Evolutionary conservation across 208 protist species (phyloP).

Genomic region (Jaenimonas drosophilae): DNA sequence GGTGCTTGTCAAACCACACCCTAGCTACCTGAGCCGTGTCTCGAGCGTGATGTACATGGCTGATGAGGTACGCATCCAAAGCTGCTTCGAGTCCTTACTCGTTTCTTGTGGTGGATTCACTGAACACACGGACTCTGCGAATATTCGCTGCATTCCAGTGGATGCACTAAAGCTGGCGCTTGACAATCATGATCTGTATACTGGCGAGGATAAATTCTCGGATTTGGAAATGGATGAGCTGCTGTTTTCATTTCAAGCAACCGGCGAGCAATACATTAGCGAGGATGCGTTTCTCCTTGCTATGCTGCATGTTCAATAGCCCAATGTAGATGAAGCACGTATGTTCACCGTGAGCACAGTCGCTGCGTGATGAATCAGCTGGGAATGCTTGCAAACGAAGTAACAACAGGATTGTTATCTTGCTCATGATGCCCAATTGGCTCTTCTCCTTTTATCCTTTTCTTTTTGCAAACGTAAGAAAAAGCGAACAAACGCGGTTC

Average conservation of each 20-base stretch:
- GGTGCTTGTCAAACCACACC: conserved; percentile 5
- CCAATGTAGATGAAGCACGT: neutral
- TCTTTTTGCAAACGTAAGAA: neutral
- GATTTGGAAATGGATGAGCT: conserved; percentile 21
- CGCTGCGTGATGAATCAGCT: neutral
- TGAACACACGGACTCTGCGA: neutral
- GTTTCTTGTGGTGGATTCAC: conserved; percentile 4
- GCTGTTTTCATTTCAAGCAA: conserved; percentile 12
- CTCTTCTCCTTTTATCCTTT: neutral
- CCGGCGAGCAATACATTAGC: conserved; percentile 9
- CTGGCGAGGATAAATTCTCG: conserved; percentile 11
- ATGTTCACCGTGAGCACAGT: neutral
- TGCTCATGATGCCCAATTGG: neutral
- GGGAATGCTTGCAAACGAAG: neutral
- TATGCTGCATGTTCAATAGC: conserved; percentile 16
- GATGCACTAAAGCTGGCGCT: conserved; percentile 7
- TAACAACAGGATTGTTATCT: too few species aligned
- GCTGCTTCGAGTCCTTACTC: conserved; percentile 28
- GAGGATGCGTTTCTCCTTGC: conserved; percentile 29
- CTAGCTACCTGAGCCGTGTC: conserved; percentile 10
- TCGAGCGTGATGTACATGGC: conserved; percentile 13
- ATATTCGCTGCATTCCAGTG: conserved; percentile 8
- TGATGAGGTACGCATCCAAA: conserved; percentile 8
- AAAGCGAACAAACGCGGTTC: neutral
- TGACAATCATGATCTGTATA: conserved; percentile 8